Base-by-base conservation (phyloP, 129 eudicot genomes). In the Glebionis coronaria region DNA sequence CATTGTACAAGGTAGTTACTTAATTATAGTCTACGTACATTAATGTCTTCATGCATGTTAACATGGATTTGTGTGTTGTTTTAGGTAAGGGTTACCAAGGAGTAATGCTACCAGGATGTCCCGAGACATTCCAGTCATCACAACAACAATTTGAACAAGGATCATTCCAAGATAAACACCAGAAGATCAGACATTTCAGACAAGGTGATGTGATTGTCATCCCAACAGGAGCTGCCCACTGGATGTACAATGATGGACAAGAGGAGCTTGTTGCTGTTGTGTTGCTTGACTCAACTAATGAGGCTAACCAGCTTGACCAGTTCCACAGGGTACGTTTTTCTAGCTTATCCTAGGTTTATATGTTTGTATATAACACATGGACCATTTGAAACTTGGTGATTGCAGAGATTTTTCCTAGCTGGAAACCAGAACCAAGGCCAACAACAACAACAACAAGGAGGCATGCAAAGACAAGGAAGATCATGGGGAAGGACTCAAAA, bases 241-340 rank as follows among this genome's bases (percentile, higher is more conserved):
- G 97, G 97, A 12, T 71, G 44, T 78, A 85, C 78, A 91, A 91
- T 65, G 76, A 77, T 11, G 97, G 97, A 19, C 81, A 91, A 1
- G 76, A 79, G 25, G 88, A 84, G 23, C 16, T 91, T 3, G 19
- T 70, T 12, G 71, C 68, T 14, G 80, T 88, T 23, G 82, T 72
- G 13, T 20, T 91, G 56, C 68, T 76, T 11, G 83, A 91, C 77
- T 75, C 71, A 59, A 15, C 73, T 64, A 91, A 82, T 71, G 0
- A 57, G 0, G 82, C 56, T 3, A 91, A 91, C 83, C 97, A 91
- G 78, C 96, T 91, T 28, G 96, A 88, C 69, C 76, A 42, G 23
- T 80, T 44, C 59, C 93, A 83, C 42, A 76, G 93, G 78, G 97
- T 91, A 76, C 12, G 28, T 27, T 12, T 11, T 12, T 0, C 27